Conservation (phyloP, 345 rosid species). For the Salix dunnii region DNA sequence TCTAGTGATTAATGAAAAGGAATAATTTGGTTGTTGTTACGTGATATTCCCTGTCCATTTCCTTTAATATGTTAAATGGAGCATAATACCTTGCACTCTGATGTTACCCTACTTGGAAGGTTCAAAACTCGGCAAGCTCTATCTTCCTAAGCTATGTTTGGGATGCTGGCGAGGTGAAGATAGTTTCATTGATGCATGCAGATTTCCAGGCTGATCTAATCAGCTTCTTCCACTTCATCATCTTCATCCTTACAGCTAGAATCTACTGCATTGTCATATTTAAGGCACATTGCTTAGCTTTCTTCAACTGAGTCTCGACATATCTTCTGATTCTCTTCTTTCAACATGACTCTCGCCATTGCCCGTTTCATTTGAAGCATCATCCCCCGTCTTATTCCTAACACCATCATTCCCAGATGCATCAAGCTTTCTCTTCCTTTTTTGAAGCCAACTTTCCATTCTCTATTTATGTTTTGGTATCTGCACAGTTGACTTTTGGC, state of each 20-base stretch:
- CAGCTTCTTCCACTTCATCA: conserved; percentile 79
- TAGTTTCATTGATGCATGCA: conserved; percentile 35
- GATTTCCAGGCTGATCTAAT: conserved; percentile 58
- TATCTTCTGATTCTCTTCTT: conserved; percentile 15
- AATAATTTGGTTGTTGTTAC: neutral
- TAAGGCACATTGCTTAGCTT: conserved; percentile 25
- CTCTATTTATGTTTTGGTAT: too few species aligned
- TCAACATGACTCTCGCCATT: conserved; percentile 44
- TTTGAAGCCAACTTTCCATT: too few species aligned
- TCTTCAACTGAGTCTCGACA: conserved; percentile 32
- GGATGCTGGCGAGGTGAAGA: neutral
- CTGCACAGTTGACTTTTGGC: too few species aligned
- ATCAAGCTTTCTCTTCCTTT: conserved; percentile 65
- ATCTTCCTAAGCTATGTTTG: neutral
- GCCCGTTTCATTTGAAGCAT: conserved; percentile 20
- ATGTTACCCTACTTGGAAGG: neutral
- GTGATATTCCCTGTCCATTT: neutral
- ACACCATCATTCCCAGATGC: conserved; percentile 18
- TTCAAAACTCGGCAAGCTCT: neutral
- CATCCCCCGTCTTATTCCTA: too few species aligned
- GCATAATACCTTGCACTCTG: neutral
- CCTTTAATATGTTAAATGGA: neutral
- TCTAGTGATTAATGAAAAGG: neutral
- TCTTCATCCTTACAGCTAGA: conserved; percentile 26
- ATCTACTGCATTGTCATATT: conserved; percentile 19